Conservation (phyloP, 1,284 basidiomycete species). For the Ustilago tritici region DNA sequence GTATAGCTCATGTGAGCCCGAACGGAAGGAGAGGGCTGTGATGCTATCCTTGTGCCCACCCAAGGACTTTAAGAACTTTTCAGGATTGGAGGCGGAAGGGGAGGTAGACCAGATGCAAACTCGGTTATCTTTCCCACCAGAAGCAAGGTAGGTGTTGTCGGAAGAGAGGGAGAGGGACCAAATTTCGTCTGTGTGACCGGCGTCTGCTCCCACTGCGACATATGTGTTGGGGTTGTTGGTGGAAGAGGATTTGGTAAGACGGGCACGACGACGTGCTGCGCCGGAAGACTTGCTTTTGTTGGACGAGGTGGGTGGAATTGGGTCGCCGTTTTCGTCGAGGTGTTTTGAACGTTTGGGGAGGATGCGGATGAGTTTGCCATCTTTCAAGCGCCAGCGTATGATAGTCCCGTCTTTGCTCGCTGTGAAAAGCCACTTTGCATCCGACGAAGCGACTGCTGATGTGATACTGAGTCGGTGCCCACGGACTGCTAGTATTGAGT, state of each 20-base stretch:
- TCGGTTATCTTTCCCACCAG: slow-evolving; percentile 83
- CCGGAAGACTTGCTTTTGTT: slow-evolving; percentile 40
- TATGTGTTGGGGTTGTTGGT: slow-evolving; percentile 15
- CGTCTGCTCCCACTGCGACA: slow-evolving; percentile 67
- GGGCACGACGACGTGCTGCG: slow-evolving; percentile 46
- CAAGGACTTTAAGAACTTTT: slow-evolving; percentile 80
- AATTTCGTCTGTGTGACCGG: slow-evolving; percentile 88
- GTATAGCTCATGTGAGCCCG: slow-evolving; percentile 79
- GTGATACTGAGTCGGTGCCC: slow-evolving; percentile 83
- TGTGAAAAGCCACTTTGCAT: slow-evolving; percentile 75
- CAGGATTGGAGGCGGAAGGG: neutral
- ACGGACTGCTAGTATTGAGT: slow-evolving; percentile 72
- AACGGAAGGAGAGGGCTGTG: slow-evolving; percentile 84
- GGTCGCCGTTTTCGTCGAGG: slow-evolving; percentile 11
- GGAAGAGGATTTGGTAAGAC: slow-evolving; percentile 8
- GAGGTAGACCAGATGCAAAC: slow-evolving; percentile 62
- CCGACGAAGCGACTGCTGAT: slow-evolving; percentile 78
- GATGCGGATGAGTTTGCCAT: slow-evolving; percentile 62
- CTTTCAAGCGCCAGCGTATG: slow-evolving; percentile 62
- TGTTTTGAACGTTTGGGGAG: slow-evolving; percentile 36
- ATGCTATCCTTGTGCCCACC: slow-evolving; percentile 64
- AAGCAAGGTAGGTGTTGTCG: slow-evolving; percentile 86
- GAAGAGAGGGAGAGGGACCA: slow-evolving; percentile 83
- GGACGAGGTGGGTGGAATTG: slow-evolving; percentile 8
- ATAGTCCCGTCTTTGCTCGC: slow-evolving; percentile 65